Evolutionary conservation across 176 grass and related monocot species (phyloP).

Genomic region (Urochloa ruziziensis): DNA sequence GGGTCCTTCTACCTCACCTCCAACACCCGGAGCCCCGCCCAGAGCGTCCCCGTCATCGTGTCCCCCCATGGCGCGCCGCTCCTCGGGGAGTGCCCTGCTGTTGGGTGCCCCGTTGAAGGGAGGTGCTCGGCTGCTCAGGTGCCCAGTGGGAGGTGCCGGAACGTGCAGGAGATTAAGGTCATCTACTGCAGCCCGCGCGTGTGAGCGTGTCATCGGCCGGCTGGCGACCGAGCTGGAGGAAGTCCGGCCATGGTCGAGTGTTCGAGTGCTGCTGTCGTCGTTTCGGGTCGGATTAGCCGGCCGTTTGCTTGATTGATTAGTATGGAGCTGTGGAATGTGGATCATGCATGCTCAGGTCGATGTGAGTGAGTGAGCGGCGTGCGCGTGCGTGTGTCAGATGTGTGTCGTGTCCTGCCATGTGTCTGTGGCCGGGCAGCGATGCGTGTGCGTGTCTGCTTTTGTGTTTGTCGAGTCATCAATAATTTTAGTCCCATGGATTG

Average conservation of each 20-base stretch:
- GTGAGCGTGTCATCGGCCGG: background rate
- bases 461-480: background rate
- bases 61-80: slow-evolving; percentile 25
- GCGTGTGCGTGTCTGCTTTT: background rate
- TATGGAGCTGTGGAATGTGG: too few species aligned
- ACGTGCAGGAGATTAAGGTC: slow-evolving; percentile 51
- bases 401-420: background rate
- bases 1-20: slow-evolving; percentile 35
- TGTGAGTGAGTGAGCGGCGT: background rate
- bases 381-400: background rate
- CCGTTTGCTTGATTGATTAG: background rate
- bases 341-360: background rate
- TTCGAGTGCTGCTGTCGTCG: background rate
- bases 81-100: background rate
- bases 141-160: slow-evolving; percentile 26
- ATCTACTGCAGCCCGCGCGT: slow-evolving; percentile 23
- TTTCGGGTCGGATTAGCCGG: background rate
- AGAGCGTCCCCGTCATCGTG: background rate
- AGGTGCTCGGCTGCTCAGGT: slow-evolving; percentile 17
- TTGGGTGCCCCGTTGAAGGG: background rate
- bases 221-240: background rate
- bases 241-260: background rate
- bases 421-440: background rate
- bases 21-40: background rate
- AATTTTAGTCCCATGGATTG: background rate